Evolutionary conservation across 1,284 basidiomycete species (phyloP).

Genomic region (Amylostereum areolatum): DNA sequence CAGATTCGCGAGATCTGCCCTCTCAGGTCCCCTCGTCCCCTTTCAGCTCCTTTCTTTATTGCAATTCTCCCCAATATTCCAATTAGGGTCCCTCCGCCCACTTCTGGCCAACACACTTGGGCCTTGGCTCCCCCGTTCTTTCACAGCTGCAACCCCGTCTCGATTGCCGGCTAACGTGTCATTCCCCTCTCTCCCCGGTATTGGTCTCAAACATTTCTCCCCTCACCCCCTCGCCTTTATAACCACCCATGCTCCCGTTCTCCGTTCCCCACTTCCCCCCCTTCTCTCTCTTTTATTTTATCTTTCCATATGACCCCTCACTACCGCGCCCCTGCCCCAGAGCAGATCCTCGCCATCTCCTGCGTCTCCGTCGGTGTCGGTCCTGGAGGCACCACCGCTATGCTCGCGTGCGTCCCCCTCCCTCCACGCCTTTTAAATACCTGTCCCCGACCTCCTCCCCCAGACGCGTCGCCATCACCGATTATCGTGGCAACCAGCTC

Average conservation of each 20-base stretch:
- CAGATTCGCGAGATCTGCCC: too few relatives aligned
- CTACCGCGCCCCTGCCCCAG: conserved; percentile 29
- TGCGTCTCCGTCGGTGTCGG: conserved; percentile 68
- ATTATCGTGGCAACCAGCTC: conserved; percentile 52
- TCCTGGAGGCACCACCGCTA: conserved; percentile 67
- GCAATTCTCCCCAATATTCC: too few relatives aligned
- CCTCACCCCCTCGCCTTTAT: conserved; percentile 2
- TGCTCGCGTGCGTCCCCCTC: conserved; percentile 58
- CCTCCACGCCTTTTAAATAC: neutral
- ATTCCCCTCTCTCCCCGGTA: neutral
- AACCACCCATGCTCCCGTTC: neutral
- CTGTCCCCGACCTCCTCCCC: conserved; percentile 4
- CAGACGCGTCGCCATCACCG: conserved; percentile 59
- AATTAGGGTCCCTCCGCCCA: too few relatives aligned
- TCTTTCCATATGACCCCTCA: conserved; percentile 19
- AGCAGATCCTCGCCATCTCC: conserved; percentile 48
- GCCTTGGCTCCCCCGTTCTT: neutral
- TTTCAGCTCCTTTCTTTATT: too few relatives aligned
- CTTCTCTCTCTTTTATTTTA: conserved; percentile 1
- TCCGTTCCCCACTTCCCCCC: conserved; percentile 2
- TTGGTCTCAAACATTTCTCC: neutral
- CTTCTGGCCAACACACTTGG: too few relatives aligned
- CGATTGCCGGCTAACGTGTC: neutral
- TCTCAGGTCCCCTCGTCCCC: too few relatives aligned
- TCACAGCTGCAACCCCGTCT: too few relatives aligned